These are phyloP conservation scores for Chlamydomonas reinhardtii DNA, from an alignment of 163 green algal genomes.

Conservation along the genomic window DNA sequence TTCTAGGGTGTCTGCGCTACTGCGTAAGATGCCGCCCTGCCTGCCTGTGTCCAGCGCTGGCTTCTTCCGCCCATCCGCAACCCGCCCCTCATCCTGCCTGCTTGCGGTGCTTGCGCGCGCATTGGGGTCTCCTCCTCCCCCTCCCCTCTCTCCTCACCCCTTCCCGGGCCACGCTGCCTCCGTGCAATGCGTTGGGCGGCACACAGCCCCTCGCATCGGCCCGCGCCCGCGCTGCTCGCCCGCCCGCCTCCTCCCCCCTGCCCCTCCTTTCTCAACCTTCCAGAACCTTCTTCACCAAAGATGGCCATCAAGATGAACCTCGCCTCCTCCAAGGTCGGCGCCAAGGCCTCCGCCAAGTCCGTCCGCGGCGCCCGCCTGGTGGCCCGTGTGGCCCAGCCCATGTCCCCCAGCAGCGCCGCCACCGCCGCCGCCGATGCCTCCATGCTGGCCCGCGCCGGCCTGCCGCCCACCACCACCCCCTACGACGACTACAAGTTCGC, in stretches of 20 bases:
- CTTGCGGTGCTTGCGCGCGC: no score
- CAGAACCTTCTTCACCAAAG: not conserved
- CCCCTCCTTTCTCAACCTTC: not conserved
- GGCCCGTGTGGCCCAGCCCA: slow-evolving; percentile 32
- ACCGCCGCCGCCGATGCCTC: slow-evolving; percentile 1
- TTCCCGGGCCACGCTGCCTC: no score
- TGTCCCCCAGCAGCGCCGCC: not conserved
- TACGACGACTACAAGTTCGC: slow-evolving; percentile 85
- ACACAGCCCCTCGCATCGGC: not conserved
- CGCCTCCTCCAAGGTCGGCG: not conserved
- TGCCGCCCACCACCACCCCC: slow-evolving; percentile 57
- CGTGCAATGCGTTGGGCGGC: no score
- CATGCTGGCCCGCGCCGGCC: slow-evolving; percentile 33
- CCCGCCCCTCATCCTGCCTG: no score
- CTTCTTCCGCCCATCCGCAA: no score
- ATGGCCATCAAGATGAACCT: slow-evolving; percentile 8
- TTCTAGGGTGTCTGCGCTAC: no score
- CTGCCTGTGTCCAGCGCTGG: no score
- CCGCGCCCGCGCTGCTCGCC: no score
- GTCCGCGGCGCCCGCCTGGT: slow-evolving; percentile 33
- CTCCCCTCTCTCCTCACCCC: no score
- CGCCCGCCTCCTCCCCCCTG: no score
- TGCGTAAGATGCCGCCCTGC: no score
- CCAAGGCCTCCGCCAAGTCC: not conserved
- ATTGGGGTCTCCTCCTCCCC: no score